A percentile compares a stretch with the other conserved stretches of the same genome.
Evolutionary conservation across 140 eudicot species (phyloP).

Genomic region (Bidens hawaiensis): DNA sequence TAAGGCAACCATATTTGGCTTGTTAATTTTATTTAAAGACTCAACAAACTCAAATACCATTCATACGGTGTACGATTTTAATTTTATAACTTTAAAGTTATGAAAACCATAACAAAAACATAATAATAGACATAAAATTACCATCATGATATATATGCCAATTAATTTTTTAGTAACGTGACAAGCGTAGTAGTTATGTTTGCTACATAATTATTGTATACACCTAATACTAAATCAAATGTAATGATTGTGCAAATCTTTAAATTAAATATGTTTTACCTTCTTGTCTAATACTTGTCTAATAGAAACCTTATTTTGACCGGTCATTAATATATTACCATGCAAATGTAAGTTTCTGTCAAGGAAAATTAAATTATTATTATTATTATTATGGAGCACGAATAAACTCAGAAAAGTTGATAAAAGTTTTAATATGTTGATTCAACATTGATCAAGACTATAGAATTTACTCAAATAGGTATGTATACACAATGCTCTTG

Average conservation of each 20-base stretch:
- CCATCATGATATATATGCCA: neutral
- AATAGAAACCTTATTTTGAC: neutral
- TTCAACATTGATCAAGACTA: neutral
- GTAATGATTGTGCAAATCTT: neutral
- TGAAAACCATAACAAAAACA: neutral
- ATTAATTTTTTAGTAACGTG: neutral
- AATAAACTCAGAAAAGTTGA: neutral
- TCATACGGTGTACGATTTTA: too few relatives aligned
- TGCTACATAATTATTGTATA: slow-evolving; percentile 3
- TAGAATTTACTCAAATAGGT: neutral
- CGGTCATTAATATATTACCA: neutral
- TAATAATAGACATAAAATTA: neutral
- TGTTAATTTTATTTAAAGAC: neutral
- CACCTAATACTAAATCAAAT: slow-evolving; percentile 5
- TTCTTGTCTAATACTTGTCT: neutral
- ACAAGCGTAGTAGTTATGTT: neutral
- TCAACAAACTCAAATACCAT: neutral
- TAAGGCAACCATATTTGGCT: neutral
- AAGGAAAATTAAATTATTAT: neutral
- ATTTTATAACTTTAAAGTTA: too few relatives aligned
- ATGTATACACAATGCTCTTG: too few relatives aligned
- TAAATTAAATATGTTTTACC: neutral
- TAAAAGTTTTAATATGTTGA: too few relatives aligned
- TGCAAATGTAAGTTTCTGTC: neutral
- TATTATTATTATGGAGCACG: neutral